Evolutionary conservation across 2,329 filamentous ascomycete genomes (phyloP).

Genomic region (Stemphylium beticola): DNA sequence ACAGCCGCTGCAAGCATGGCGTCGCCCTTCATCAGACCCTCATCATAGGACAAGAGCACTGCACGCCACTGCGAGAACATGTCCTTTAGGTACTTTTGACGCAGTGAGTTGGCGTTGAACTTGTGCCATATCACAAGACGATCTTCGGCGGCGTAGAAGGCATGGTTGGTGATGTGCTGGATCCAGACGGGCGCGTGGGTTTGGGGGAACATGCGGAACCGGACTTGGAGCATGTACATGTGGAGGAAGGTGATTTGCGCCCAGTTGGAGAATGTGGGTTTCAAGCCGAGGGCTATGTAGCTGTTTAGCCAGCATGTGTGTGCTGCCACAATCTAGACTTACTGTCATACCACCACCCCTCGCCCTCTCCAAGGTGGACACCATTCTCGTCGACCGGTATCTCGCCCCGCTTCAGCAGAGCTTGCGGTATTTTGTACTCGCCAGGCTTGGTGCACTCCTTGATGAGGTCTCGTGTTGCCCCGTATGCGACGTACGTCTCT

Average conservation of each 20-base stretch:
- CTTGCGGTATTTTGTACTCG: slow-evolving; percentile 76
- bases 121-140: slow-evolving; percentile 83
- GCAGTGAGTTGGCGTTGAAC: slow-evolving; percentile 60
- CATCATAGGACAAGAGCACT: slow-evolving; percentile 81
- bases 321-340: slow-evolving; percentile 34
- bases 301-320: slow-evolving; percentile 15
- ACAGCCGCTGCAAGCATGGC: slow-evolving; percentile 80
- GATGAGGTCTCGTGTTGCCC: slow-evolving; percentile 78
- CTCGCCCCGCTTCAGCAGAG: slow-evolving; percentile 67
- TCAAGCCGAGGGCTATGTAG: slow-evolving; percentile 73
- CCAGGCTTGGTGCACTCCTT: slow-evolving; percentile 75
- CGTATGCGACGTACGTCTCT: slow-evolving; percentile 79
- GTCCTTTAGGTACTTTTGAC: slow-evolving; percentile 76
- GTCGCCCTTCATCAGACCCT: slow-evolving; percentile 78
- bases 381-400: slow-evolving; percentile 76
- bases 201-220: slow-evolving; percentile 77
- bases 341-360: slow-evolving; percentile 85
- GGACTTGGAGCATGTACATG: slow-evolving; percentile 87
- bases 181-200: slow-evolving; percentile 78
- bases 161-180: slow-evolving; percentile 91
- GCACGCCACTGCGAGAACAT: slow-evolving; percentile 94
- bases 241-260: slow-evolving; percentile 95
- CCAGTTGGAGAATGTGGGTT: slow-evolving; percentile 93
- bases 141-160: slow-evolving; percentile 88
- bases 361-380: slow-evolving; percentile 79